These are phyloP conservation scores for Candolleomyces efflorescens DNA, from an alignment of 768 basidiomycete species.

Conservation along the genomic window DNA sequence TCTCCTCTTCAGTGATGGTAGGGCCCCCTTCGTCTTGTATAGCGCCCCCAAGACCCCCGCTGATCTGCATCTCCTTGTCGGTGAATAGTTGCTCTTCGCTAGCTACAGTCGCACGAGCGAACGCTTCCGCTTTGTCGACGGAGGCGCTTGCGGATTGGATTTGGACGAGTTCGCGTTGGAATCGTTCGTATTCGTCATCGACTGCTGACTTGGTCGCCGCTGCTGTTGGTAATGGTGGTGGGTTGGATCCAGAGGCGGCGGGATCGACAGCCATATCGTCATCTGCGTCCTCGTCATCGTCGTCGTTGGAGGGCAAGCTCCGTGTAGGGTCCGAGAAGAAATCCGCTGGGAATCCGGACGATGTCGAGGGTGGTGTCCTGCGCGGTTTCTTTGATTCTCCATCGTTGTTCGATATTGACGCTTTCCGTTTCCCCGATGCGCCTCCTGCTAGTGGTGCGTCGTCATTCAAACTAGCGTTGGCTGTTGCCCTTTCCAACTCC, in stretches of 20 bases:
- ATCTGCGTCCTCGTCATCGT: constrained; percentile 30
- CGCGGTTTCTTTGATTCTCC: constrained; percentile 29
- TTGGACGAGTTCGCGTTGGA: constrained; percentile 58
- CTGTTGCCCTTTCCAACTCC: constrained; percentile 24
- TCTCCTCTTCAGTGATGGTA: constrained; percentile 27
- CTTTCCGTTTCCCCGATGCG: constrained; percentile 23
- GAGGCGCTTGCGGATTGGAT: constrained; percentile 27
- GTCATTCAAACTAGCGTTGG: constrained; percentile 6
- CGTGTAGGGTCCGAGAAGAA: constrained; percentile 81
- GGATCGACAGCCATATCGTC: constrained; percentile 7
- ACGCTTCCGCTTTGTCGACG: constrained; percentile 45
- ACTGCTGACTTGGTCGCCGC: constrained; percentile 28
- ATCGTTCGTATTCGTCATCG: constrained; percentile 71
- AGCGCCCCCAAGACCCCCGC: constrained; percentile 25
- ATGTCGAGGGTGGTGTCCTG: too few relatives aligned
- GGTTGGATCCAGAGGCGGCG: not conserved
- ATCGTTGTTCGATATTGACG: constrained; percentile 26
- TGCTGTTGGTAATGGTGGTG: constrained; percentile 12
- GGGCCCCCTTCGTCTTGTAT: constrained; percentile 45
- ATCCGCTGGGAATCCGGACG: constrained; percentile 50
- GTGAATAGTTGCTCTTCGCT: constrained; percentile 57
- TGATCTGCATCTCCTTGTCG: constrained; percentile 4
- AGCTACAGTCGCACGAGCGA: constrained; percentile 64
- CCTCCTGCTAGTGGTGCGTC: constrained; percentile 20
- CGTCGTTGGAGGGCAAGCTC: constrained; percentile 30